These are phyloP conservation scores for Halophytophthora batemanensis DNA, from an alignment of 352 stramenopile species.

Conservation along the genomic window DNA sequence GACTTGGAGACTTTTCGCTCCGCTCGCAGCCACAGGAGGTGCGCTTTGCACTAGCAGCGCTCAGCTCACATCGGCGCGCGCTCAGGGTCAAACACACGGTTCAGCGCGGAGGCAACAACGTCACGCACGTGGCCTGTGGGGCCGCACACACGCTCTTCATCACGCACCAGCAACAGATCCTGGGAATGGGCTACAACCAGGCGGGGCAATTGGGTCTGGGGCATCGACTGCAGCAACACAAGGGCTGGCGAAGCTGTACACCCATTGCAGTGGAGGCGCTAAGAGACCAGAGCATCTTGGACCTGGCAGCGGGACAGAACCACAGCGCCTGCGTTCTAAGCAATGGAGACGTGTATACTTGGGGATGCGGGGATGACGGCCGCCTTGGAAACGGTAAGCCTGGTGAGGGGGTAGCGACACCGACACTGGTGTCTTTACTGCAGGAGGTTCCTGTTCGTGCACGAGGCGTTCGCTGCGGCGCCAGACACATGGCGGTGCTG, in stretches of 20 bases:
- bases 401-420: conserved; percentile 32
- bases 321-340: conserved; percentile 71
- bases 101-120: conserved; percentile 45
- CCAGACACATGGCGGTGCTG: conserved; percentile 61
- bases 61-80: conserved; percentile 48
- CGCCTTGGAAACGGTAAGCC: conserved; percentile 44
- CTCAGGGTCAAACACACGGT: conserved; percentile 61
- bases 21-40: conserved; percentile 47
- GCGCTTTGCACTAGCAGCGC: conserved; percentile 37
- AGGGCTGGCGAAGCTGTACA: conserved; percentile 67
- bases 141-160: conserved; percentile 72
- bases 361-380: conserved; percentile 71
- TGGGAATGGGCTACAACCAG: conserved; percentile 80
- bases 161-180: conserved; percentile 72
- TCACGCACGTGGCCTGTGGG: conserved; percentile 65
- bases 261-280: conserved; percentile 49
- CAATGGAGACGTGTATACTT: conserved; percentile 73
- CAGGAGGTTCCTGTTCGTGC: conserved; percentile 36
- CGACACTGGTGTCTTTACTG: conserved; percentile 35
- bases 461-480: conserved; percentile 59
- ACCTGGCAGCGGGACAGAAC: conserved; percentile 68
- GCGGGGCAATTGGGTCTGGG: conserved; percentile 66
- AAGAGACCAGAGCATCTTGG: conserved; percentile 55
- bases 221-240: conserved; percentile 55
- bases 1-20: conserved; percentile 50